Base-by-base conservation (phyloP, 768 basidiomycete genomes). In the Mycena haematopus region DNA sequence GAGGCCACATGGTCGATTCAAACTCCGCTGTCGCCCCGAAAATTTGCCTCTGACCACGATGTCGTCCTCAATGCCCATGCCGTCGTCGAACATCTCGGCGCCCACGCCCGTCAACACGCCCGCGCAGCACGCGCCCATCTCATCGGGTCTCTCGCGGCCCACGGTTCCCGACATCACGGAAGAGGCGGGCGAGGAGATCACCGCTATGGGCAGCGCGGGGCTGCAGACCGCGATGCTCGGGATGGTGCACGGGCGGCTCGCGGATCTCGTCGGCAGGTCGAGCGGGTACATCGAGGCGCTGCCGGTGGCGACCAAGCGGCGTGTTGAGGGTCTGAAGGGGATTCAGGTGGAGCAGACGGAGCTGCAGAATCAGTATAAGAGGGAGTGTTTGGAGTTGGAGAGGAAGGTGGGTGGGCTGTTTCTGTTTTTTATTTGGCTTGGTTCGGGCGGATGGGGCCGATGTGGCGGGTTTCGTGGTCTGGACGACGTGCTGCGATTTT, bases 41-140 rank as follows among this genome's bases (percentile, higher is more conserved):
- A 54, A 29, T 42, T 54, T 14, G 17, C 29, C 29, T 31, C 29
- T 31, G 9, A 47, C 54, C 24, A 92, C 40, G 6, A 42, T 92
- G 91, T 89, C 89, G 51, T 84, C 84, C 72, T 45, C 44, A 72
- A 75, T 92, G 56, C 84, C 87, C 70, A 91, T 92, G n/a, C 54
- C 21, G 31, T 40, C 15, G 13, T 14, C 31, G 6, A 45, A 45
- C 76, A 78, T 88, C 25, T 88, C 90, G 3, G 94, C 95, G n/a
- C 94, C 95, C 9, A 97, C 95, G 17, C 95, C 95, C 24, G 91
- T 93, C 80, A 96, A 97, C 78, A 96, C 95, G 3, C 95, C 95
- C 13, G 78, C 94, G 64, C 87, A 80, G 56, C 86, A 91, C 68
- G 91, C 92, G 14, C 93, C 93, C 58, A 89, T 96, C 76, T 83